A percentile compares a stretch with the other conserved stretches of the same genome.
Evolutionary conservation across 1,284 basidiomycete genomes (phyloP).

Genomic region (Trametes hirsuta): DNA sequence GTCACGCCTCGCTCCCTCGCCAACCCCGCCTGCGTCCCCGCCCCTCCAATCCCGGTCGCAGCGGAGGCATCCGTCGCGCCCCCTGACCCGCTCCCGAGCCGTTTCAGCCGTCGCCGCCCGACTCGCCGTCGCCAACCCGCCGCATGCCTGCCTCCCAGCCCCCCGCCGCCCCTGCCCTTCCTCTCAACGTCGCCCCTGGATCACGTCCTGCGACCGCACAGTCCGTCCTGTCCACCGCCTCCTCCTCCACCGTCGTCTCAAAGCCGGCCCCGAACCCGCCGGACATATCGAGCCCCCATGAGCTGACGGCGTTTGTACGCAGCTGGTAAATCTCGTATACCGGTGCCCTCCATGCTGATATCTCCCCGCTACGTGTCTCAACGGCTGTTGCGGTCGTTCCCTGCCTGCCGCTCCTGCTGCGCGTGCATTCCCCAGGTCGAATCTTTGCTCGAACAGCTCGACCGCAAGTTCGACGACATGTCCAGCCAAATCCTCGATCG

Average conservation of each 20-base stretch:
- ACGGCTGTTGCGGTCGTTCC: not conserved
- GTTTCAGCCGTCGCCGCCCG: not conserved
- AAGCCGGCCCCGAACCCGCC: conserved; percentile 28
- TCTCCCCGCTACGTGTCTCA: conserved; percentile 10
- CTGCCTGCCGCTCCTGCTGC: not conserved
- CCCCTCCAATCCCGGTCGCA: not conserved
- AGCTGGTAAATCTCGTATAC: conserved; percentile 12
- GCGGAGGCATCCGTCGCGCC: not conserved
- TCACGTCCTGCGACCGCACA: conserved; percentile 29
- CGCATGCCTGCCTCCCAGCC: conserved; percentile 23
- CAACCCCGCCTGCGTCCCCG: not conserved
- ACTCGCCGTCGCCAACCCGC: not conserved
- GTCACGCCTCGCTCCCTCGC: not conserved
- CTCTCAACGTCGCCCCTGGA: conserved; percentile 33
- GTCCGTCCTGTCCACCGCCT: conserved; percentile 24
- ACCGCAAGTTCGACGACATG: conserved; percentile 84
- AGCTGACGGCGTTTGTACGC: conserved; percentile 81
- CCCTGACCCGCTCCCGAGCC: not conserved
- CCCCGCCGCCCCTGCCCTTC: conserved; percentile 31
- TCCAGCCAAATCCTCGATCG: conserved; percentile 79
- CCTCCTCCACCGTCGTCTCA: conserved; percentile 19
- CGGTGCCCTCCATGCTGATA: conserved; percentile 13
- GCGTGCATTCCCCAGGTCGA: conserved; percentile 59
- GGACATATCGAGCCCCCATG: conserved; percentile 82
- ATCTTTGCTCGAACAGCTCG: conserved; percentile 74